Evolutionary conservation across 108 stramenopile genomes (phyloP), one percentile per base, ranked within the genome.

Genomic region (Cyclotella choctawhatcheeana): DNA sequence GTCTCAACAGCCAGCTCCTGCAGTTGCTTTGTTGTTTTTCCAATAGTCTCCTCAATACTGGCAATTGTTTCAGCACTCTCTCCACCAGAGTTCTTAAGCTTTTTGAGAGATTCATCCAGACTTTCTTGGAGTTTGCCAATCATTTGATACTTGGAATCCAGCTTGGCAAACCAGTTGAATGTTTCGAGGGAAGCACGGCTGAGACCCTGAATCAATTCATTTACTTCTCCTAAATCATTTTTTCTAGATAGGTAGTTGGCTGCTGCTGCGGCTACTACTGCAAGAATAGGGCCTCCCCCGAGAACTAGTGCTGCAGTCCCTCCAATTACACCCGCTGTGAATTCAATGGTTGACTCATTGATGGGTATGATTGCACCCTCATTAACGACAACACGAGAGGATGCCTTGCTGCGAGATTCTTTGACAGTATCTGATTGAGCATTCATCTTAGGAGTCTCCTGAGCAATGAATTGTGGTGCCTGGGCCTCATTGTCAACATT

Each of bases 161-260:
- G 72, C 65, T 74, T 77, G 3, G 67, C 81, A 44, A 82, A 58
- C 71, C 72, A 82, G 58, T 82, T 82, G 56, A 73, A 25, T 8
- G 77, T 73, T 30, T 59, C 67, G 5, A 82, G 72, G 25, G 81
- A 76, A 2, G 81, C 77, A 55, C 45, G 64, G 65, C 72, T 74
- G 30, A 82, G 40, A 2, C 47, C 71, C 44, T 82, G 71, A 5
- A 82, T 61, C 25, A 82, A 43, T 50, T 82, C 81, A 30, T 78
- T 73, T 31, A 82, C 29, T 52, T 82, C 81, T 27, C 77, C 77
- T 6, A 78, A 69, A 51, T 78, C 81, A 16, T 77, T 58, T 55
- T 77, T 82, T 61, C 73, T 77, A 24, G 81, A 82, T 25, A 74
- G 60, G 58, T 78, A 82, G 44, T 82, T 82, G 21, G 77, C 81